Base-by-base conservation (phyloP, 805 yeast genomes). In the Myxozyma mucilagina region DNA sequence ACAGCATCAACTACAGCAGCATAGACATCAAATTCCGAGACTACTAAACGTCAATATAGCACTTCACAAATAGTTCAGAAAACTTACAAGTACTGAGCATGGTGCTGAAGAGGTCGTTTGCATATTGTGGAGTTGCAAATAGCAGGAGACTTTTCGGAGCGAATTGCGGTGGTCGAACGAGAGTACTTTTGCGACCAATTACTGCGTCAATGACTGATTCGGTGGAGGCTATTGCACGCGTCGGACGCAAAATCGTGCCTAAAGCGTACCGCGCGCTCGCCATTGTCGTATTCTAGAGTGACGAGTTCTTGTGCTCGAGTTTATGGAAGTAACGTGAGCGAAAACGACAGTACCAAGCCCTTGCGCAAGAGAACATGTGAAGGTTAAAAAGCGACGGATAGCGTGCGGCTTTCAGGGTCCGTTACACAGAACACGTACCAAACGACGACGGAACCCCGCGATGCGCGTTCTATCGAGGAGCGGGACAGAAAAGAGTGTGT, bases 61-160 rank as follows among this genome's bases (percentile, higher is more conserved):
- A 41, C 4, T 38, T 3, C 41, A 3, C 3, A 5, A 2, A 38
- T 11, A 5, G 13, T 3, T n/a, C 3, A 38, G 2, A 38, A 3
- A n/a, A 38, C n/a, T 38, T 13, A 38, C 41, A 38, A n/a, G 13
- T 3, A 38, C 13, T 13, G 34, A 13, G n/a, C 32, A 61, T 42
- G 14, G 63, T 45, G 36, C 31, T 36, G 49, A 61, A 63, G 44
- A 76, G 60, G 45, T 73, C 71, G 9, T 57, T 38, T 13, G 78
- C 74, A 39, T 72, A 66, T 52, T 70, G 70, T 11, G 78, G 76
- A 16, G 79, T 74, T 5, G 70, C 71, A 4, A 74, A 70, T 3
- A 73, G 66, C 1, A 75, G 45, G 16, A 73, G 32, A 8, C 66
- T 50, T n/a, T 32, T 52, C 3, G 66, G 62, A 16, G 24, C 16